Conservation (phyloP, 2,329 filamentous ascomycete species). For the Aureobasidium sp. region DNA sequence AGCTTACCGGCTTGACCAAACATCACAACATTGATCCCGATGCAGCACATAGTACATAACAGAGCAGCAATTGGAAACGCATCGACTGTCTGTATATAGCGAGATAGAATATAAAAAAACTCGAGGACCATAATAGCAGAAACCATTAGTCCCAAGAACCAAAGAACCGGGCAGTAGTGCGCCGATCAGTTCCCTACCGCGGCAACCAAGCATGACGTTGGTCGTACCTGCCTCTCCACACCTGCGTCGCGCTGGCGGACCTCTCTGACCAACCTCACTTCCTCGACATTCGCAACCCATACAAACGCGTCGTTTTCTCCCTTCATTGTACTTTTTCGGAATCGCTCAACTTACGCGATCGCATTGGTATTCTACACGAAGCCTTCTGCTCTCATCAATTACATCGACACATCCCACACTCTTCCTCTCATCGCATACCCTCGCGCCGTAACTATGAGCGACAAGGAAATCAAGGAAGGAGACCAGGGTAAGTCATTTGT, state of each 20-base stretch:
- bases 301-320: background rate
- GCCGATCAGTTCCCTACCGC: constrained; percentile 4
- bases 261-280: constrained; percentile 2
- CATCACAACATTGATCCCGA: background rate
- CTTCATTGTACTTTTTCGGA: background rate
- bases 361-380: constrained; percentile 5
- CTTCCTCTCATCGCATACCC: background rate
- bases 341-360: constrained; percentile 3
- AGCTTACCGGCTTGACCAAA: background rate
- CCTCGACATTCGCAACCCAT: background rate
- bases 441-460: constrained; percentile 30
- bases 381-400: background rate
- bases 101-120: background rate
- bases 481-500: constrained; percentile 35
- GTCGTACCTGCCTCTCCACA: constrained; percentile 7
- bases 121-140: background rate
- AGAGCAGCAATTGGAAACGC: background rate
- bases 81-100: background rate
- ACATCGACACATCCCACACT: background rate
- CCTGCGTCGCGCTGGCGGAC: background rate
- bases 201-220: background rate
- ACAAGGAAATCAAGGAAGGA: constrained; percentile 41
- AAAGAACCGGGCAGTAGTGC: constrained; percentile 2
- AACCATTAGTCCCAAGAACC: background rate
- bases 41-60: background rate